These are phyloP conservation scores for Pythium biforme DNA, from an alignment of 352 stramenopile species.

Conservation along the genomic window DNA sequence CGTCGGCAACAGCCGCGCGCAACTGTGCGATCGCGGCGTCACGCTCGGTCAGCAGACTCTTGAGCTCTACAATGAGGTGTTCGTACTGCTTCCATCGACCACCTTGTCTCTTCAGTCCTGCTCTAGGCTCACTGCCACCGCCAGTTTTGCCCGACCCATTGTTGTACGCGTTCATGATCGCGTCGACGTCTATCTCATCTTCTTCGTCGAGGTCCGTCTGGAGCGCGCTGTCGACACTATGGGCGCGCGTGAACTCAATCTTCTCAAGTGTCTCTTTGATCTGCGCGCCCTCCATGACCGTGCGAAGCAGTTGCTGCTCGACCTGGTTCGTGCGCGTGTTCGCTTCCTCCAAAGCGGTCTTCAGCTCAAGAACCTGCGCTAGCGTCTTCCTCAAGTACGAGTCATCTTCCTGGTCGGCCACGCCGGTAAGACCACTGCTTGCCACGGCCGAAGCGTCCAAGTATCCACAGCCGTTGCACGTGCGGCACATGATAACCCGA, in stretches of 20 bases:
- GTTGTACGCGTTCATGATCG: conserved; percentile 35
- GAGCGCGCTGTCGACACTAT: conserved; percentile 33
- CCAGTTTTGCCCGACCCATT: not conserved
- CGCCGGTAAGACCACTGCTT: conserved; percentile 2
- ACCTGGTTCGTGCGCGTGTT: conserved; percentile 31
- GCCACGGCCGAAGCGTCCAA: conserved; percentile 28
- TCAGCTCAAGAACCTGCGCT: conserved; percentile 56
- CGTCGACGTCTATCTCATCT: conserved; percentile 46
- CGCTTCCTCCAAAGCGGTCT: conserved; percentile 39
- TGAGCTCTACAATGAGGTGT: conserved; percentile 66
- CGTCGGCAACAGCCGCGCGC: conserved; percentile 32
- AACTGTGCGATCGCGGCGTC: conserved; percentile 37
- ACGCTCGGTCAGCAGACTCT: conserved; percentile 49
- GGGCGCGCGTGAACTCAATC: conserved; percentile 32
- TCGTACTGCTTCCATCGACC: conserved; percentile 51
- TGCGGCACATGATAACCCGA: conserved; percentile 47
- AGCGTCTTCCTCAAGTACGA: conserved; percentile 66
- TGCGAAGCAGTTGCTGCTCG: conserved; percentile 40
- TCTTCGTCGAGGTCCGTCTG: conserved; percentile 58
- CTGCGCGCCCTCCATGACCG: conserved; percentile 26
- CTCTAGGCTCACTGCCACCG: not conserved
- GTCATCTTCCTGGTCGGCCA: conserved; percentile 31
- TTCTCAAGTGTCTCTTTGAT: conserved; percentile 41
- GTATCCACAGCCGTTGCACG: conserved; percentile 55
- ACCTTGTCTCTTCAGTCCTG: conserved; percentile 1